Evolutionary conservation across 2,329 filamentous ascomycete genomes (phyloP), one percentile per base, ranked within the genome.

Genomic region (Penicillium rolfsii): DNA sequence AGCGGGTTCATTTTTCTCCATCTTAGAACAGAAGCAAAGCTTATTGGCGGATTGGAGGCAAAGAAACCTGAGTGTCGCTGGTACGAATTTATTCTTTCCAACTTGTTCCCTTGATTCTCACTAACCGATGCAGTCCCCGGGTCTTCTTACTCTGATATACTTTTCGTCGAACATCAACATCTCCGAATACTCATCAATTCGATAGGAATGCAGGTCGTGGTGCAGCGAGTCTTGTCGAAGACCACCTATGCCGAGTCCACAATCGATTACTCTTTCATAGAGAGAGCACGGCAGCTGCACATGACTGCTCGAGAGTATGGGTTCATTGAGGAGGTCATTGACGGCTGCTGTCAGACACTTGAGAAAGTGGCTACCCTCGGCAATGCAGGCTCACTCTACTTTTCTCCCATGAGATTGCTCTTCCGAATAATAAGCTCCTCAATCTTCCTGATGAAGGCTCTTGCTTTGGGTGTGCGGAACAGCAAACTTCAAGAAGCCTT

Each of bases 351-450:
- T 24, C 71, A 80, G 49, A 81, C 80, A 22, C 70, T 83, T 1
- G 68, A 79, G 53, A 79, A 76, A 28, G 76, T 79, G 1, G 77
- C 74, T 1, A 71, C 74, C 19, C 70, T 83, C 0, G 74, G 74
- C 4, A 74, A 80, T 16, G 75, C 72, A 7, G 56, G 38, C 38
- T 46, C 49, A 4, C 71, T 84, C 9, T 73, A 77, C 6, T 83
- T 79, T 59, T 79, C 77, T 0, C 82, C 82, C 0, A 78, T 82
- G 5, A 71, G 82, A 5, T 77, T 82, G 16, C 81, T 82, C 52
- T 69, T 82, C 3, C 78, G 81, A n/a, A 80, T 82, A 28, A 82
- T 80, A 1, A 80, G 79, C 1, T 79, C 79, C 0, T 83, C 82
- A 0, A 80, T 84, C 12, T 83, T 83, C 53, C 74, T 83, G 1